phyloP scores from a whole-genome alignment of 1,284 basidiomycete species.

The Sutorius eximius region DNA sequence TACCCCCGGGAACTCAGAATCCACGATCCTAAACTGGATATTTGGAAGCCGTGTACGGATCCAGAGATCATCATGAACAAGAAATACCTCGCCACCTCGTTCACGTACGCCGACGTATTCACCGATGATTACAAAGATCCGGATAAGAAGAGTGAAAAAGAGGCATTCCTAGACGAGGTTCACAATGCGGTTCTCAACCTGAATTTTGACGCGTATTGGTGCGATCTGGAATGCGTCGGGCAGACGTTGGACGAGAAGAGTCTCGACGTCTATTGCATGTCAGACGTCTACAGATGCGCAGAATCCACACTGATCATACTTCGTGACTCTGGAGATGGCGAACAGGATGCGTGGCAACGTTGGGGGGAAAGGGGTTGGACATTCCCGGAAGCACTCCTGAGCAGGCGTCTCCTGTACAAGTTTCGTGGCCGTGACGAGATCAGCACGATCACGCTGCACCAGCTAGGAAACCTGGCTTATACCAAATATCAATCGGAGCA shows the following conservation, averaged over 20 bases:
- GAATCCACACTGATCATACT: constrained; percentile 17
- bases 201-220: constrained; percentile 18
- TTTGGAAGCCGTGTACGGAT: constrained; percentile 7
- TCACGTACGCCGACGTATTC: constrained; percentile 10
- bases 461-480: constrained; percentile 19
- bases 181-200: not conserved
- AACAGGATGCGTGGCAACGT: constrained; percentile 10
- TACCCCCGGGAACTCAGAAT: constrained; percentile 15
- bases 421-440: constrained; percentile 7
- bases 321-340: not conserved
- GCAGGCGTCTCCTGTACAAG: constrained; percentile 8
- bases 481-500: constrained; percentile 2
- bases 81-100: constrained; percentile 21
- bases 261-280: constrained; percentile 19
- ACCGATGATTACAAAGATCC: not conserved
- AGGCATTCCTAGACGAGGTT: constrained; percentile 8
- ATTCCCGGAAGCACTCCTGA: constrained; percentile 18
- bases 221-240: constrained; percentile 19
- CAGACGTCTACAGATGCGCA: constrained; percentile 21
- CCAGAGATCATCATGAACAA: not conserved
- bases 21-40: not conserved
- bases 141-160: not conserved
- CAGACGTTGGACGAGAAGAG: constrained; percentile 17
- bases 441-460: not conserved
- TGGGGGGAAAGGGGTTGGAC: constrained; percentile 13